Conservation (phyloP, 2,329 filamentous ascomycete species). For the Ophidiomyces ophidiicola region DNA sequence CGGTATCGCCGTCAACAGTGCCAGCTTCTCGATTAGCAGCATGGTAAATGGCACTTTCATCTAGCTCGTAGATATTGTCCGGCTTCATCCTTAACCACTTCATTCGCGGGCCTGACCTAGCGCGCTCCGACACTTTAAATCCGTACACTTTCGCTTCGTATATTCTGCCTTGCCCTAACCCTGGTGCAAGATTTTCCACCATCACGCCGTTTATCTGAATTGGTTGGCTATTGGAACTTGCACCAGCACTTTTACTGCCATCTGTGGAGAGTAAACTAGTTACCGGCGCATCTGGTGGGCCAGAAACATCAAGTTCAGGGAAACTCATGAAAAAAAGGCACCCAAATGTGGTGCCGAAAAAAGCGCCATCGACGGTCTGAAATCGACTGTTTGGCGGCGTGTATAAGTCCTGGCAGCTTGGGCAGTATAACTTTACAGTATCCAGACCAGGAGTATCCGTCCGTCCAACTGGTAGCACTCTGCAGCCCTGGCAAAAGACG, state of each 20-base stretch:
- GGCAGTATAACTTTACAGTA: slow-evolving; percentile 96
- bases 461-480: slow-evolving; percentile 83
- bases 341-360: slow-evolving; percentile 95
- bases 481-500: slow-evolving; percentile 78
- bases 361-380: slow-evolving; percentile 92
- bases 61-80: slow-evolving; percentile 63
- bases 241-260: slow-evolving; percentile 18
- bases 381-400: slow-evolving; percentile 95
- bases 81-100: slow-evolving; percentile 88
- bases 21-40: slow-evolving; percentile 22
- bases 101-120: slow-evolving; percentile 85
- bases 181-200: slow-evolving; percentile 74
- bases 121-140: slow-evolving; percentile 83
- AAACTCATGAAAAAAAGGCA: slow-evolving; percentile 98
- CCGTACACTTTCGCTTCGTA: slow-evolving; percentile 96
- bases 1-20: slow-evolving; percentile 30
- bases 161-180: slow-evolving; percentile 67
- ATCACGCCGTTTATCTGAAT: slow-evolving; percentile 69
- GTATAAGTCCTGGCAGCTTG: slow-evolving; percentile 91
- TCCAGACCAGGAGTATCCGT: slow-evolving; percentile 93
- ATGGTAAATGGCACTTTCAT: slow-evolving; percentile 48
- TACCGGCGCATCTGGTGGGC: slow-evolving; percentile 45
- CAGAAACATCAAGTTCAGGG: slow-evolving; percentile 75
- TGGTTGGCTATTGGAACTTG: slow-evolving; percentile 33
- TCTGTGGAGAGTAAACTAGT: slow-evolving; percentile 16